These are phyloP conservation scores for Metarhizium humberi DNA, from an alignment of 2,329 filamentous ascomycete genomes.

Conservation along the genomic window DNA sequence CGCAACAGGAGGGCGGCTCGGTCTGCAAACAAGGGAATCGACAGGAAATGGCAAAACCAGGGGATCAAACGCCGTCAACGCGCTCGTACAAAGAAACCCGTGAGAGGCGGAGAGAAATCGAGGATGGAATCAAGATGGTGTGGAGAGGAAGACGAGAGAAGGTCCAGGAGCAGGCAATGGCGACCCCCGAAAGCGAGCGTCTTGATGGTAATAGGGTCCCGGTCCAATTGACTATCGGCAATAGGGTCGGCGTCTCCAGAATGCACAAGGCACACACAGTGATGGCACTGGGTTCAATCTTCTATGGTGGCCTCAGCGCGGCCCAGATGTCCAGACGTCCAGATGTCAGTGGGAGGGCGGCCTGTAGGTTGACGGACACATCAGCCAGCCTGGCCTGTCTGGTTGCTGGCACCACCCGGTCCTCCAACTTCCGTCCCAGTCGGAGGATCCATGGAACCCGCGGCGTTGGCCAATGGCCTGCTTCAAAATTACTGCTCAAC, in stretches of 20 bases:
- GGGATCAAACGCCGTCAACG: neutral
- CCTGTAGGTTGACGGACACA: too few relatives aligned
- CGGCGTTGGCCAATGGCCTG: conserved; percentile 15
- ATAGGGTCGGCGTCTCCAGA: too few relatives aligned
- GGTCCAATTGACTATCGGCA: neutral
- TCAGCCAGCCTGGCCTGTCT: neutral
- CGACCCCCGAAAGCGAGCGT: neutral
- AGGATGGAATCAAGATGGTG: conserved; percentile 1
- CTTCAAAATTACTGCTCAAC: conserved; percentile 18
- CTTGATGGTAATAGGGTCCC: neutral
- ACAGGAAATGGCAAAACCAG: neutral
- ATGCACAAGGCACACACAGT: too few relatives aligned
- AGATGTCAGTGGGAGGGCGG: too few relatives aligned
- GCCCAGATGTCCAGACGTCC: too few relatives aligned
- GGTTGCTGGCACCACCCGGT: conserved; percentile 15
- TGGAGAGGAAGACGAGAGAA: neutral
- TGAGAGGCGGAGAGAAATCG: conserved; percentile 1
- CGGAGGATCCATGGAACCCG: neutral
- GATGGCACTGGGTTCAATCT: too few relatives aligned
- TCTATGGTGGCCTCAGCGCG: too few relatives aligned
- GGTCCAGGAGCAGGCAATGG: neutral
- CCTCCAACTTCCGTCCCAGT: conserved; percentile 15
- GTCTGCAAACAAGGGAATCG: neutral
- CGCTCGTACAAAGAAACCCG: conserved; percentile 1
- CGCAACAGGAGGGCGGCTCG: neutral